A percentile compares a stretch with the other conserved stretches of the same genome.
phyloP scores from a whole-genome alignment of 345 rosid genomes.

The Erucastrum elatum region DNA sequence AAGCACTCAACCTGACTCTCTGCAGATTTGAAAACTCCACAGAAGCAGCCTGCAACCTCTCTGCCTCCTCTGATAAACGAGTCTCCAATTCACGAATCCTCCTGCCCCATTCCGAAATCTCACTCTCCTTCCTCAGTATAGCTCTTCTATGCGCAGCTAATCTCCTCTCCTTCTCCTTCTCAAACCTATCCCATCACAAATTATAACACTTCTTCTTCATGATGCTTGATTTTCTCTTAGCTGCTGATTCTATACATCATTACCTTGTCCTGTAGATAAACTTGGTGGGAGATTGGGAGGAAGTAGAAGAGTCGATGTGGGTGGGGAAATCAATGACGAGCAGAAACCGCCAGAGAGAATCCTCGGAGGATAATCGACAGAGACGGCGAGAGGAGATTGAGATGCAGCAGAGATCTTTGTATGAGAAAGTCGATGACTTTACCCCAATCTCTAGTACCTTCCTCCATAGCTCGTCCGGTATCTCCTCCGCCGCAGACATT shows the following conservation, averaged over 20 bases:
- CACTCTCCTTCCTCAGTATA: constrained; percentile 74
- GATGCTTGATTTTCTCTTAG: not conserved
- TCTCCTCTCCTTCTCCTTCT: constrained; percentile 63
- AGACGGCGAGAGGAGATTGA: constrained; percentile 79
- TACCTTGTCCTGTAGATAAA: constrained; percentile 54
- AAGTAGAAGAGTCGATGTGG: constrained; percentile 14
- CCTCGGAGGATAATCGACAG: constrained; percentile 60
- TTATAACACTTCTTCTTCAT: not conserved
- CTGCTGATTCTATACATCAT: not conserved
- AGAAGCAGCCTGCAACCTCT: constrained; percentile 46
- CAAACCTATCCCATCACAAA: constrained; percentile 54
- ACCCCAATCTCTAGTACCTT: constrained; percentile 62
- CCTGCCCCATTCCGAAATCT: constrained; percentile 50
- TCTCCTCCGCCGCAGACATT: constrained; percentile 40
- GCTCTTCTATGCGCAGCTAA: constrained; percentile 57
- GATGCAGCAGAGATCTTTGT: constrained; percentile 75
- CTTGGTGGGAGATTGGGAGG: constrained; percentile 32
- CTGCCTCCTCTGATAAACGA: constrained; percentile 49
- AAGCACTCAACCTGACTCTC: constrained; percentile 61
- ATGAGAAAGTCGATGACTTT: constrained; percentile 42
- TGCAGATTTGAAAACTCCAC: constrained; percentile 53
- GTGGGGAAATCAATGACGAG: constrained; percentile 54
- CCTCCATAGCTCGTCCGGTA: constrained; percentile 86
- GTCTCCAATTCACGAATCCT: constrained; percentile 56
- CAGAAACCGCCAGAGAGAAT: constrained; percentile 63